A percentile compares a stretch with the other conserved stretches of the same genome.
Conservation (phyloP, 805 yeast species). For the Sungouiella thailandica region DNA sequence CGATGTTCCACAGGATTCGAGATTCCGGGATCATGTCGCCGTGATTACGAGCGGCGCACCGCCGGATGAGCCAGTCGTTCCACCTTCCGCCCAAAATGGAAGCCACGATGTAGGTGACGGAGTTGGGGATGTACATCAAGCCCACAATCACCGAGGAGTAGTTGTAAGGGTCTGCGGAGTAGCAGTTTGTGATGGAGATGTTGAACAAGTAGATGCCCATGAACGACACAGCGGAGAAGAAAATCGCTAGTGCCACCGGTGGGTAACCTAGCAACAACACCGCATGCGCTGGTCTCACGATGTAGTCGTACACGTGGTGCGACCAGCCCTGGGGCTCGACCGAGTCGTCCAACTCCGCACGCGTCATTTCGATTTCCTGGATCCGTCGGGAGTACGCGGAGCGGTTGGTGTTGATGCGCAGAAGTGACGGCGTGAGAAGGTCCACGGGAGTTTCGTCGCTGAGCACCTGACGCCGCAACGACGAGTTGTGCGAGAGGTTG, state of each 20-base stretch:
- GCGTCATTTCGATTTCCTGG: slow-evolving; percentile 18
- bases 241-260: slow-evolving; percentile 63
- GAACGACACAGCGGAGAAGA: slow-evolving; percentile 68
- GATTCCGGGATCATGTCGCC: slow-evolving; percentile 74
- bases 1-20: slow-evolving; percentile 69
- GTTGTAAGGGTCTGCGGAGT: slow-evolving; percentile 62
- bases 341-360: slow-evolving; percentile 7
- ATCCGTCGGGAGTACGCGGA: slow-evolving; percentile 27
- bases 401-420: slow-evolving; percentile 31
- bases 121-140: slow-evolving; percentile 76
- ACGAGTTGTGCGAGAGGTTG: slow-evolving; percentile 21
- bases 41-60: slow-evolving; percentile 49
- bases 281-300: slow-evolving; percentile 58
- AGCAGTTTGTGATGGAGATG: slow-evolving; percentile 62
- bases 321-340: slow-evolving; percentile 4
- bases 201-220: slow-evolving; percentile 68
- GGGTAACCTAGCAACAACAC: slow-evolving; percentile 61
- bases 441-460: slow-evolving; percentile 35
- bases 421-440: slow-evolving; percentile 33
- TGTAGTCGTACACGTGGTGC: slow-evolving; percentile 39
- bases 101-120: slow-evolving; percentile 69
- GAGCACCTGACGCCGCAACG: slow-evolving; percentile 7
- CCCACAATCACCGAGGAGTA: slow-evolving; percentile 66
- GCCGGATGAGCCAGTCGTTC: slow-evolving; percentile 58
- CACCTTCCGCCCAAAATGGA: slow-evolving; percentile 79